Percentiles rank a stretch among this genome's conserved stretches.
Conservation (phyloP, 2,329 filamentous ascomycete genomes). For the Chrysoporthe austroafricana region DNA sequence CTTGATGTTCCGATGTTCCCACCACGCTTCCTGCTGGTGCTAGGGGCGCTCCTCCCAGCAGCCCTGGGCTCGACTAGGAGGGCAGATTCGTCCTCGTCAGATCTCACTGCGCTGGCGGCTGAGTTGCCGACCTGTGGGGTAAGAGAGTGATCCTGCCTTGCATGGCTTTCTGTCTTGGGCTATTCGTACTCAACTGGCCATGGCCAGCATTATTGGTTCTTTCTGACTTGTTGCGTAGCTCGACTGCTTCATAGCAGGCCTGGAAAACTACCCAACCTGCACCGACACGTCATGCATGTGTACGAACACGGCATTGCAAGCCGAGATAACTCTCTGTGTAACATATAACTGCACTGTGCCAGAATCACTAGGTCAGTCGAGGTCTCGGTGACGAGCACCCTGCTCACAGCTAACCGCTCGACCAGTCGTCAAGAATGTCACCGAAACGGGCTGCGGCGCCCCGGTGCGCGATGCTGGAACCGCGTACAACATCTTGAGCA, state of each 20-base stretch:
- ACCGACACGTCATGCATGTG: constrained; percentile 21
- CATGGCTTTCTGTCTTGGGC: too few relatives aligned
- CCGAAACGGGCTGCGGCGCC: constrained; percentile 24
- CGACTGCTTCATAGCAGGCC: constrained; percentile 15
- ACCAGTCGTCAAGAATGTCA: constrained; percentile 25
- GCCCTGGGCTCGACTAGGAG: constrained; percentile 10
- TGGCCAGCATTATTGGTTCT: background rate
- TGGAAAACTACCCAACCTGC: constrained; percentile 16
- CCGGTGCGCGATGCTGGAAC: constrained; percentile 21
- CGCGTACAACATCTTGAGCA: constrained; percentile 18
- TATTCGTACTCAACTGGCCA: too few relatives aligned
- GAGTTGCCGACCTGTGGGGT: constrained; percentile 25
- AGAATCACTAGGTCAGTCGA: constrained; percentile 13
- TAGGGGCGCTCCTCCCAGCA: constrained; percentile 11
- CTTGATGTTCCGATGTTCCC: constrained; percentile 15
- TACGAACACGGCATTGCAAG: constrained; percentile 13
- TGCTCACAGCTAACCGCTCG: constrained; percentile 3
- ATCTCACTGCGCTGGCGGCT: constrained; percentile 21
- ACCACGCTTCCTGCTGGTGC: constrained; percentile 13
- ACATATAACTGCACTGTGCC: constrained; percentile 16
- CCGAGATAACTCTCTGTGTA: constrained; percentile 21
- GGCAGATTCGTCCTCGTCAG: constrained; percentile 13
- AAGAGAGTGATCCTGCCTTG: background rate
- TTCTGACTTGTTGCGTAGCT: constrained; percentile 1
- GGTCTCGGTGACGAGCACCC: too few relatives aligned